Conservation (phyloP, 345 rosid genomes). For the Salix viminalis region DNA sequence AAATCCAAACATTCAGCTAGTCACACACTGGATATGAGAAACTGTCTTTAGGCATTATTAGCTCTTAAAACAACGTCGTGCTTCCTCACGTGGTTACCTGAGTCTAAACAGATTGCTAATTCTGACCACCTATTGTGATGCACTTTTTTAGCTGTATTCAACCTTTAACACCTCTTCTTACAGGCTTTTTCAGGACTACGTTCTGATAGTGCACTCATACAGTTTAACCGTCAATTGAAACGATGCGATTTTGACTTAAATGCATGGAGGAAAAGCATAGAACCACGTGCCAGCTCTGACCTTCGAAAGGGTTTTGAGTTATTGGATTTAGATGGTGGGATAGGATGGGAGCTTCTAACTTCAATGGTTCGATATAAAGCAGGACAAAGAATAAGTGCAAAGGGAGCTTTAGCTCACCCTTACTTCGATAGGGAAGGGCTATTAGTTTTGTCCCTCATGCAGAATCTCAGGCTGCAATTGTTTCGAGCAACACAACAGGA, state of each 20-base stretch:
- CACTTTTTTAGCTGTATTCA: neutral
- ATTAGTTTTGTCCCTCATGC: conserved; percentile 74
- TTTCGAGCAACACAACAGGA: conserved; percentile 88
- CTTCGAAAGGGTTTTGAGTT: conserved; percentile 72
- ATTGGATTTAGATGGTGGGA: conserved; percentile 75
- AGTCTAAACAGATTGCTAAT: neutral
- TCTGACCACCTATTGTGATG: neutral
- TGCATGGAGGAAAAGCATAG: conserved; percentile 75
- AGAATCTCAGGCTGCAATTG: conserved; percentile 65
- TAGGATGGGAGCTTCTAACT: conserved; percentile 91
- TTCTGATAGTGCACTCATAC: conserved; percentile 78
- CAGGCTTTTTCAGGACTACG: conserved; percentile 85
- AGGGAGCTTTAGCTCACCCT: conserved; percentile 83
- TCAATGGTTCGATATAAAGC: conserved; percentile 95
- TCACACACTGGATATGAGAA: neutral
- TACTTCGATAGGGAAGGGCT: conserved; percentile 77
- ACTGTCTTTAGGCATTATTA: neutral
- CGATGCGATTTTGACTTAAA: conserved; percentile 81
- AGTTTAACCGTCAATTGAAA: conserved; percentile 88
- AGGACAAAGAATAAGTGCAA: conserved; percentile 80
- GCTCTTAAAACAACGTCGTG: neutral
- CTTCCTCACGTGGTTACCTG: neutral
- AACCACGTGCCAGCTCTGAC: conserved; percentile 79
- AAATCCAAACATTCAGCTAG: neutral
- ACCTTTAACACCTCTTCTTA: conserved; percentile 4